Conservation (phyloP, 306 rosid species). For the Glycine tomentella region DNA sequence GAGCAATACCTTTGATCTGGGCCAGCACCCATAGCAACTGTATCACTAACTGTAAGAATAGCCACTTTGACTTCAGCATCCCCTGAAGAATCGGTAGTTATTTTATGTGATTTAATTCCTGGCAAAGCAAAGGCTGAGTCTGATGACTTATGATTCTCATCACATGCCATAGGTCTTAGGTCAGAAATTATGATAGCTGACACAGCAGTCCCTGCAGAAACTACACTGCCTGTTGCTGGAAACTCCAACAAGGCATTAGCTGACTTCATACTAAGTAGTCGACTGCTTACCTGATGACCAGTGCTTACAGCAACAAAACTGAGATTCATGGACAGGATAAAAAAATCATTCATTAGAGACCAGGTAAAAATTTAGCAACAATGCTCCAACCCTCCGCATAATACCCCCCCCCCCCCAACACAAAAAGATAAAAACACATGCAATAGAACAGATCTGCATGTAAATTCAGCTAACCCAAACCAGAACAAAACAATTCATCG, state of each 20-base stretch:
- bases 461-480: conserved; percentile 24
- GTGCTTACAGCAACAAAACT: conserved; percentile 94
- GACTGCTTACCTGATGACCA: conserved; percentile 91
- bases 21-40: conserved; percentile 87
- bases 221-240: conserved; percentile 67
- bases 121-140: conserved; percentile 43
- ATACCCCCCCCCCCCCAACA: background rate
- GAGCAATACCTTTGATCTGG: conserved; percentile 87
- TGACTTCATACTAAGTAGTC: conserved; percentile 81
- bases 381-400: background rate
- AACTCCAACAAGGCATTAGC: conserved; percentile 94
- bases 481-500: conserved; percentile 32
- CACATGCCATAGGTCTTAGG: conserved; percentile 41
- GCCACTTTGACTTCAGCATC: conserved; percentile 64
- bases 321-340: conserved; percentile 46
- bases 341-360: conserved; percentile 25
- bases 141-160: conserved; percentile 44
- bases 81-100: conserved; percentile 46
- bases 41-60: conserved; percentile 93
- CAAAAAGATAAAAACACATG: background rate
- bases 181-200: conserved; percentile 80
- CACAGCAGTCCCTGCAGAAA: conserved; percentile 74
- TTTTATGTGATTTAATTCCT: conserved; percentile 46
- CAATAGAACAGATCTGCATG: conserved; percentile 27
- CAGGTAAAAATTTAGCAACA: conserved; percentile 2